Percentiles rank a stretch among this genome's conserved stretches.
Evolutionary conservation across 805 yeast species (phyloP).

Genomic region (Clavispora asparagi): DNA sequence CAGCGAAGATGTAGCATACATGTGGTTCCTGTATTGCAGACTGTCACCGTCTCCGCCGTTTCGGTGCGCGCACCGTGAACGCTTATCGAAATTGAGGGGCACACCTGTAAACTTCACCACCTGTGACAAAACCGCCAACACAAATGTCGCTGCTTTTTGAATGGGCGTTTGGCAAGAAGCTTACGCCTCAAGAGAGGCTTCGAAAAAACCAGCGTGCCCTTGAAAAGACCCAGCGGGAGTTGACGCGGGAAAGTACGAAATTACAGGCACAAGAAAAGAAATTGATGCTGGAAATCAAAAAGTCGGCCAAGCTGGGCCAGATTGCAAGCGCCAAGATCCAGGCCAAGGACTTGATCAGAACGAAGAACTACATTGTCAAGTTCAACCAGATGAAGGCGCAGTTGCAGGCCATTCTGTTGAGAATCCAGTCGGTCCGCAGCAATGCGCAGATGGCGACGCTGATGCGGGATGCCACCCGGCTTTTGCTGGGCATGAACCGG

Average conservation of each 20-base stretch:
- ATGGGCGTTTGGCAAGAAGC: constrained; percentile 92
- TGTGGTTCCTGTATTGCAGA: background rate
- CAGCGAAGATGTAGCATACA: too few relatives aligned
- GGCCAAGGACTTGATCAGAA: constrained; percentile 91
- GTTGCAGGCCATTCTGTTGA: constrained; percentile 84
- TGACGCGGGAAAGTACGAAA: constrained; percentile 81
- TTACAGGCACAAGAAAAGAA: constrained; percentile 91
- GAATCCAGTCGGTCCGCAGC: constrained; percentile 89
- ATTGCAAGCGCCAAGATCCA: constrained; percentile 86
- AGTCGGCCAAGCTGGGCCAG: constrained; percentile 87
- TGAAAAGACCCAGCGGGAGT: constrained; percentile 90
- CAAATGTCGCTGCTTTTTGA: constrained; percentile 46
- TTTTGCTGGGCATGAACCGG: constrained; percentile 82
- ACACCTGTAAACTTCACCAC: background rate
- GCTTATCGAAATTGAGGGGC: background rate
- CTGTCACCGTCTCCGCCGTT: background rate
- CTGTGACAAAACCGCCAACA: background rate
- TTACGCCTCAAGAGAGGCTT: constrained; percentile 92
- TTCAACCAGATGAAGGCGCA: constrained; percentile 94
- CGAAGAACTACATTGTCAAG: constrained; percentile 76
- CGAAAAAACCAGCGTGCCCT: constrained; percentile 93
- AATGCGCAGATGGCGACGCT: constrained; percentile 93
- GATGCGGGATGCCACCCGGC: constrained; percentile 88
- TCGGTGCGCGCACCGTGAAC: background rate
- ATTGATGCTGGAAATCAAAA: constrained; percentile 78